Percentiles rank a stretch among this genome's conserved stretches.
Conservation (phyloP, 2,329 filamentous ascomycete genomes). For the Septoria linicola region DNA sequence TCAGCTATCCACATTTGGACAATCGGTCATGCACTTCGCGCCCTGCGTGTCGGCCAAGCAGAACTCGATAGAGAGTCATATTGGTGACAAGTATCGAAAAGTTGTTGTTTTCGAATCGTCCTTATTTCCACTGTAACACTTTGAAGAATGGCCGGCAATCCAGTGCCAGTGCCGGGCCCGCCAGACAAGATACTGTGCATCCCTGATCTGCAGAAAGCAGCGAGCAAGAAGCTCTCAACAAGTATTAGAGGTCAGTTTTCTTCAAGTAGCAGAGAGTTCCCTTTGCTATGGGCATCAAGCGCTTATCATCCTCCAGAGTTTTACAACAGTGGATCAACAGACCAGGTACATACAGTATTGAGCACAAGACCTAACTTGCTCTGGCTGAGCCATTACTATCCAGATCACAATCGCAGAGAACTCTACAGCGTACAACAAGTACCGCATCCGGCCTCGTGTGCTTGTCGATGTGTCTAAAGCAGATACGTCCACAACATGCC, state of each 20-base stretch:
- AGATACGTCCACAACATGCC: slow-evolving; percentile 46
- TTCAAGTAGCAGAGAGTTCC: background rate
- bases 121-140: background rate
- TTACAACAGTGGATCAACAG: slow-evolving; percentile 59
- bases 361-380: no score
- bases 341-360: slow-evolving; percentile 26
- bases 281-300: background rate
- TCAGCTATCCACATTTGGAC: slow-evolving; percentile 12
- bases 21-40: slow-evolving; percentile 1
- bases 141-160: slow-evolving; percentile 23
- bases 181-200: slow-evolving; percentile 28
- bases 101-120: no score
- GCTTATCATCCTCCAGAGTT: slow-evolving; percentile 46
- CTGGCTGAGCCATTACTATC: no score
- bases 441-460: slow-evolving; percentile 41
- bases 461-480: slow-evolving; percentile 40
- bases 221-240: slow-evolving; percentile 20
- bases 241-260: background rate
- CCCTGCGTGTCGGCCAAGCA: background rate
- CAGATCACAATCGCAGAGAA: slow-evolving; percentile 56
- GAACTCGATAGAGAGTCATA: no score
- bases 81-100: no score
- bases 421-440: slow-evolving; percentile 49
- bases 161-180: slow-evolving; percentile 21
- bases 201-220: slow-evolving; percentile 26